Conservation (phyloP, 768 basidiomycete genomes). For the Gyrodon lividus region DNA sequence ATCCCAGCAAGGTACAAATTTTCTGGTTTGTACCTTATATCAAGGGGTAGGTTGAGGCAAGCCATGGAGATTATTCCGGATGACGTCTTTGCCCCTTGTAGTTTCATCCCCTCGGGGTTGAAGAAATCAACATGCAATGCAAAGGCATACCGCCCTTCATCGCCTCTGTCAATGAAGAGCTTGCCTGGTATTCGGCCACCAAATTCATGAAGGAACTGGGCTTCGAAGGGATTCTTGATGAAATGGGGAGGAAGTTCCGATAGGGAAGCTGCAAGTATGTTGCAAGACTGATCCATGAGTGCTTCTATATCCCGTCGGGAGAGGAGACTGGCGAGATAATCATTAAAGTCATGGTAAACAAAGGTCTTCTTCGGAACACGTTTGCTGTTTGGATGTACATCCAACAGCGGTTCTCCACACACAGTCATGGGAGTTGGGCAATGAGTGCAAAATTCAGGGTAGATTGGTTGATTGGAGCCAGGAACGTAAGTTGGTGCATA, state of each 20-base stretch:
- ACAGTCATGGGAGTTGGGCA: background rate
- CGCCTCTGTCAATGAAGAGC: slow-evolving; percentile 10
- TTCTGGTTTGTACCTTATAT: slow-evolving; percentile 33
- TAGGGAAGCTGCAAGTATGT: background rate
- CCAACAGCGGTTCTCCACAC: background rate
- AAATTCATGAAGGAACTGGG: slow-evolving; percentile 29
- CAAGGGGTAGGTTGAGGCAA: slow-evolving; percentile 34
- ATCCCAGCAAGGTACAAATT: slow-evolving; percentile 40
- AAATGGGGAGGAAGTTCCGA: background rate
- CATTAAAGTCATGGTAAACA: slow-evolving; percentile 8
- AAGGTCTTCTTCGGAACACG: background rate
- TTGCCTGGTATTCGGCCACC: slow-evolving; percentile 15
- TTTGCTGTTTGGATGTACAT: background rate
- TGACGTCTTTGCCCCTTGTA: slow-evolving; percentile 26
- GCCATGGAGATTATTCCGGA: slow-evolving; percentile 14
- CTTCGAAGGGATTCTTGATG: slow-evolving; percentile 11
- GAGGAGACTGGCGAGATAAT: slow-evolving; percentile 5
- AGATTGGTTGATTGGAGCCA: background rate
- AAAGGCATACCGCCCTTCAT: slow-evolving; percentile 32
- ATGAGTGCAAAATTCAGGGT: background rate
- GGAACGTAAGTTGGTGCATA: background rate
- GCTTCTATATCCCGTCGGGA: background rate
- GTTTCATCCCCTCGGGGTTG: slow-evolving; percentile 31
- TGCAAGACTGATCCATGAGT: background rate
- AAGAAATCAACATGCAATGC: slow-evolving; percentile 35